Evolutionary conservation across 495 filamentous ascomycete species (phyloP).

Genomic region (Halenospora varia): DNA sequence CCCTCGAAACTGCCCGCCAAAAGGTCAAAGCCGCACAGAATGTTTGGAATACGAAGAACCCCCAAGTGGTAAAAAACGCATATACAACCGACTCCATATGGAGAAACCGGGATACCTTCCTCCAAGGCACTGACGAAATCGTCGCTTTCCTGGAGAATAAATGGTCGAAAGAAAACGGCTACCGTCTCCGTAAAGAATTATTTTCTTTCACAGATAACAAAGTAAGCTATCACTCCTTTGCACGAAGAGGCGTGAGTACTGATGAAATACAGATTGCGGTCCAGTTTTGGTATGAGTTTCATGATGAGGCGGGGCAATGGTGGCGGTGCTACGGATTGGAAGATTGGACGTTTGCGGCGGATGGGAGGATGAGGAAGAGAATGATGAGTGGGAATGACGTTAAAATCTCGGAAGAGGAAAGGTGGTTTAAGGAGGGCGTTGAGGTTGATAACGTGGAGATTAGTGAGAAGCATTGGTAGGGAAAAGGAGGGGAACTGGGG

Average conservation of each 20-base stretch:
- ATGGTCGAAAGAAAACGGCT: slow-evolving; percentile 70
- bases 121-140: slow-evolving; percentile 65
- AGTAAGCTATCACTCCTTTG: slow-evolving; percentile 34
- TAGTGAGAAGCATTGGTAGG: slow-evolving; percentile 70
- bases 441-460: slow-evolving; percentile 74
- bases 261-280: slow-evolving; percentile 60
- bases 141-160: slow-evolving; percentile 70
- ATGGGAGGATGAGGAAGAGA: slow-evolving; percentile 80
- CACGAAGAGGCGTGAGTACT: neutral
- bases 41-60: slow-evolving; percentile 80
- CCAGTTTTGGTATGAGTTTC: slow-evolving; percentile 92
- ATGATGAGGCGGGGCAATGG: slow-evolving; percentile 73
- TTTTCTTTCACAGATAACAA: slow-evolving; percentile 69
- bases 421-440: slow-evolving; percentile 67
- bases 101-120: slow-evolving; percentile 73
- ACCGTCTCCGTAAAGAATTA: slow-evolving; percentile 81
- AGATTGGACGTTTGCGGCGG: slow-evolving; percentile 83
- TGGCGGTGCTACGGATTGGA: slow-evolving; percentile 88
- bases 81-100: slow-evolving; percentile 80
- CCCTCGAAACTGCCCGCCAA: slow-evolving; percentile 60
- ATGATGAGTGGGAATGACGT: slow-evolving; percentile 93
- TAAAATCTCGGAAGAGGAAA: slow-evolving; percentile 55
- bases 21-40: slow-evolving; percentile 88
- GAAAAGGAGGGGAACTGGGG: no score
- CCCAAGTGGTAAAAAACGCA: slow-evolving; percentile 56